phyloP scores from a whole-genome alignment of 257 asterid genomes.

The Voacanga thouarsii region DNA sequence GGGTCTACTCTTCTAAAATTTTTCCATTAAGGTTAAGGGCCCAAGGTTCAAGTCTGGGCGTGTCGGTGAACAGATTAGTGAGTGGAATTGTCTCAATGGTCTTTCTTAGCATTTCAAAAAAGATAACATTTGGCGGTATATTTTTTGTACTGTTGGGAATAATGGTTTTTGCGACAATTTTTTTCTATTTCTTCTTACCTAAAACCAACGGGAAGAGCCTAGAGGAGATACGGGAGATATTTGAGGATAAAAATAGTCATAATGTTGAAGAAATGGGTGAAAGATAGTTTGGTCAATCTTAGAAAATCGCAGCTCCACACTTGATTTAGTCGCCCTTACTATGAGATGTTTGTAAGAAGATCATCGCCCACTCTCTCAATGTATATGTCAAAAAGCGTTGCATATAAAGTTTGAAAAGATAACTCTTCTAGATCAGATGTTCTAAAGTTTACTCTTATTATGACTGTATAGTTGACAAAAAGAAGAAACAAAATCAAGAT shows the following conservation, averaged over 20 bases:
- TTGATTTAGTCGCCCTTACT: too few relatives aligned
- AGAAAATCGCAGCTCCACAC: too few relatives aligned
- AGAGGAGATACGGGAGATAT: slow-evolving; percentile 63
- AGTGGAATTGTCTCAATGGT: slow-evolving; percentile 75
- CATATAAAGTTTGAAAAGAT: too few relatives aligned
- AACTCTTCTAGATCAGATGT: too few relatives aligned
- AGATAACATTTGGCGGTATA: slow-evolving; percentile 64
- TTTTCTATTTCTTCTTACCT: slow-evolving; percentile 71
- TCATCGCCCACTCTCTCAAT: too few relatives aligned
- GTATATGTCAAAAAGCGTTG: too few relatives aligned
- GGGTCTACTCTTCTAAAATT: slow-evolving; percentile 80
- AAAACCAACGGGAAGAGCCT: slow-evolving; percentile 75
- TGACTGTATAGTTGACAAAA: too few relatives aligned
- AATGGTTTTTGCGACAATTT: slow-evolving; percentile 50
- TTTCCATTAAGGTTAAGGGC: slow-evolving; percentile 71
- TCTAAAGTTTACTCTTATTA: too few relatives aligned
- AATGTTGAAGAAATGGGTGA: slow-evolving; percentile 3
- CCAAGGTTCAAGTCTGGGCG: slow-evolving; percentile 63
- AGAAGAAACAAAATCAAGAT: too few relatives aligned
- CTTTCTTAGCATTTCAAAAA: slow-evolving; percentile 51
- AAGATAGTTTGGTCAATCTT: background rate
- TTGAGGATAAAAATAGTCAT: slow-evolving; percentile 28
- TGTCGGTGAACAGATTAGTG: slow-evolving; percentile 73
- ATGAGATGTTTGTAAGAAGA: too few relatives aligned
- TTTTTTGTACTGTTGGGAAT: slow-evolving; percentile 60